Percentiles rank a stretch among this genome's conserved stretches.
These are phyloP conservation scores for Trichothecium roseum DNA, from an alignment of 2,329 filamentous ascomycete species.

Conservation along the genomic window DNA sequence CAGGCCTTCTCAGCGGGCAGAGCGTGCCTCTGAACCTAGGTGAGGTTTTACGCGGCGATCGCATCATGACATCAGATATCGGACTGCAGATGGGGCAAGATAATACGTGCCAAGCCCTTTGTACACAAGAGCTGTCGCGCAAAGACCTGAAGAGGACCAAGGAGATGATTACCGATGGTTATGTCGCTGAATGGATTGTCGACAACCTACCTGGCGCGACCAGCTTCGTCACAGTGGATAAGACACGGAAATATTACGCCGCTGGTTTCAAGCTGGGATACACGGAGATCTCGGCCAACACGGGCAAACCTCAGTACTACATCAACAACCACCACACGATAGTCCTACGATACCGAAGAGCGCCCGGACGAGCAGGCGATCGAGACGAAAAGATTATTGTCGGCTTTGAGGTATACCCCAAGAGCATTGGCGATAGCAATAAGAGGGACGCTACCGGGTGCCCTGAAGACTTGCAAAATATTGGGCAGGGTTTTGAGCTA, in stretches of 20 bases:
- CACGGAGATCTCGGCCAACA: constrained; percentile 50
- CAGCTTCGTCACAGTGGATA: constrained; percentile 79
- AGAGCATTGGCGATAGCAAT: constrained; percentile 57
- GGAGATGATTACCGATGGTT: constrained; percentile 66
- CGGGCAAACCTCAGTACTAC: constrained; percentile 55
- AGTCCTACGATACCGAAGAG: constrained; percentile 66
- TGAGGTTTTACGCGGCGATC: constrained; percentile 77
- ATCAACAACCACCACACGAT: constrained; percentile 86
- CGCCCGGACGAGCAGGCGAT: constrained; percentile 57
- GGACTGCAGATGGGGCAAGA: constrained; percentile 70
- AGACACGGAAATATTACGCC: constrained; percentile 77
- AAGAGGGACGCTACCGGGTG: constrained; percentile 56
- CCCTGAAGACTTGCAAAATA: constrained; percentile 53
- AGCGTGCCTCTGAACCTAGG: constrained; percentile 75
- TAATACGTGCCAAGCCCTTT: constrained; percentile 61
- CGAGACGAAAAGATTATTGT: constrained; percentile 71
- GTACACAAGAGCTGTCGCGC: constrained; percentile 55
- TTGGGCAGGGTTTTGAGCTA: constrained; percentile 57
- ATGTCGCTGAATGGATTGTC: constrained; percentile 88
- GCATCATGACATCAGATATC: constrained; percentile 77
- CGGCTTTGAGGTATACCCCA: constrained; percentile 83
- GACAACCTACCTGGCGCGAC: constrained; percentile 86
- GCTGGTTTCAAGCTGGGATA: constrained; percentile 84
- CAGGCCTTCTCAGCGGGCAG: constrained; percentile 62
- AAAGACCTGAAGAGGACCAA: constrained; percentile 56